These are phyloP conservation scores for Tarenaya hassleriana DNA, from an alignment of 345 rosid genomes.

Conservation along the genomic window DNA sequence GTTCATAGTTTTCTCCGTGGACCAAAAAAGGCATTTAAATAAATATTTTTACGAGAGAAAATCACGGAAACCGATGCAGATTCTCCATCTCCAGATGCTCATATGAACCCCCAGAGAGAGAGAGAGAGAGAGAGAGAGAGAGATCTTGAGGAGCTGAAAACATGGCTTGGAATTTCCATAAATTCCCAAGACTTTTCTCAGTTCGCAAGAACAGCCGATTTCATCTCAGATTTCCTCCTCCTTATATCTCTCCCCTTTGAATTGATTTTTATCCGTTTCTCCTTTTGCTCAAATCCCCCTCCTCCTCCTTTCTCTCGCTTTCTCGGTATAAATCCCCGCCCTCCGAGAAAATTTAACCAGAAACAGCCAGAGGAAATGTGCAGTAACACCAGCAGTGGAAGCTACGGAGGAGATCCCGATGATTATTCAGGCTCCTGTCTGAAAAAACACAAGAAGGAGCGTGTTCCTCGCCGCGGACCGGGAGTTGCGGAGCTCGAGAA, in stretches of 20 bases:
- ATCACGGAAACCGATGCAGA: conserved; percentile 28
- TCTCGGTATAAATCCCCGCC: conserved; percentile 8
- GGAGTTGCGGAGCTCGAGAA: conserved; percentile 82
- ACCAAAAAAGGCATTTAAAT: conserved; percentile 18
- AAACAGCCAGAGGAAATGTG: conserved; percentile 32
- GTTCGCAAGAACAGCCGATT: conserved; percentile 41
- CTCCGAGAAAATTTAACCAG: background rate
- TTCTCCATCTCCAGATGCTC: conserved; percentile 23
- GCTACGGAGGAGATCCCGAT: conserved; percentile 25
- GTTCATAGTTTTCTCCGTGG: background rate
- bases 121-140: conserved; percentile 8
- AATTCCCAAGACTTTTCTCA: conserved; percentile 35
- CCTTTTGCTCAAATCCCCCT: conserved; percentile 19
- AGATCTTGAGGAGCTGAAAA: conserved; percentile 44
- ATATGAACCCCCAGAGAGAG: conserved; percentile 10
- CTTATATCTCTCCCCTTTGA: conserved; percentile 43
- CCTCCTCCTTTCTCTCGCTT: conserved; percentile 13
- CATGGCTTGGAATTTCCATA: conserved; percentile 39
- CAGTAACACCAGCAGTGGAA: conserved; percentile 37
- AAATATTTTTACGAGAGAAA: conserved; percentile 21
- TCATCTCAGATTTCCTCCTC: conserved; percentile 56
- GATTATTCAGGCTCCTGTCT: conserved; percentile 27
- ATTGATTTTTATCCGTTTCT: conserved; percentile 39
- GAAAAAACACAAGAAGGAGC: conserved; percentile 42
- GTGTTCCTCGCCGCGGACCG: conserved; percentile 60